phyloP scores from a whole-genome alignment of 352 stramenopile genomes.

The Phytophthora hybrid region DNA sequence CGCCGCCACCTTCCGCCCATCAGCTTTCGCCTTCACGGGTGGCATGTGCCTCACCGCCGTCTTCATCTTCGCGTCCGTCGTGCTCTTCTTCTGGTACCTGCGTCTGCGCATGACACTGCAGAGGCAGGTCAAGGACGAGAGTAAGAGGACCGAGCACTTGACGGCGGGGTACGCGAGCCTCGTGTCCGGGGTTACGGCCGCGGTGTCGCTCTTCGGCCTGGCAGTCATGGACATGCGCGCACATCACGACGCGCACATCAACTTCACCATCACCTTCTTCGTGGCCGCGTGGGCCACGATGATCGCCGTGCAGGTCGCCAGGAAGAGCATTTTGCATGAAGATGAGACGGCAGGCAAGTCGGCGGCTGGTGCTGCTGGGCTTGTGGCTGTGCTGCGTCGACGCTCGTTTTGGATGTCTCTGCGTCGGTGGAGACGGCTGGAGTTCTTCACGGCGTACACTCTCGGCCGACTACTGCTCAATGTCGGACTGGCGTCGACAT shows the following conservation, averaged over 20 bases:
- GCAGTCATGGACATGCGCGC: conserved; percentile 82
- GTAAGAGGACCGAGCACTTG: conserved; percentile 15
- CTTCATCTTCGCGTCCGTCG: conserved; percentile 66
- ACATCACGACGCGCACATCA: conserved; percentile 77
- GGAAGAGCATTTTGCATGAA: conserved; percentile 52
- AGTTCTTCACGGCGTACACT: conserved; percentile 56
- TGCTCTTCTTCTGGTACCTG: conserved; percentile 81
- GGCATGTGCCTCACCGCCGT: conserved; percentile 85
- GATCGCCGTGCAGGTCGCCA: conserved; percentile 58
- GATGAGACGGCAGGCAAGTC: conserved; percentile 38
- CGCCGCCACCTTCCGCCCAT: conserved; percentile 79
- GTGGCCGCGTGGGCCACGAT: conserved; percentile 74
- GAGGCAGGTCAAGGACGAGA: background rate
- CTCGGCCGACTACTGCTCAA: conserved; percentile 60
- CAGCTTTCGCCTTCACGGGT: conserved; percentile 70
- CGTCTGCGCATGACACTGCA: conserved; percentile 44
- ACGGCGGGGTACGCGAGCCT: conserved; percentile 38
- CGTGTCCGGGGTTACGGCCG: conserved; percentile 35
- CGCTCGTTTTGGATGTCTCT: conserved; percentile 46
- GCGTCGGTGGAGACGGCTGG: conserved; percentile 62
- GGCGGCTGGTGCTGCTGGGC: background rate
- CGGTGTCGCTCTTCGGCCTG: conserved; percentile 68
- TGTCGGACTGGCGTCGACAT: conserved; percentile 61
- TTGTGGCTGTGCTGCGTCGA: conserved; percentile 24
- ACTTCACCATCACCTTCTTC: conserved; percentile 84